A percentile compares a stretch with the other conserved stretches of the same genome.
These are phyloP conservation scores for Saccharomycopsis sp. DNA, from an alignment of 805 yeast genomes.

Conservation along the genomic window DNA sequence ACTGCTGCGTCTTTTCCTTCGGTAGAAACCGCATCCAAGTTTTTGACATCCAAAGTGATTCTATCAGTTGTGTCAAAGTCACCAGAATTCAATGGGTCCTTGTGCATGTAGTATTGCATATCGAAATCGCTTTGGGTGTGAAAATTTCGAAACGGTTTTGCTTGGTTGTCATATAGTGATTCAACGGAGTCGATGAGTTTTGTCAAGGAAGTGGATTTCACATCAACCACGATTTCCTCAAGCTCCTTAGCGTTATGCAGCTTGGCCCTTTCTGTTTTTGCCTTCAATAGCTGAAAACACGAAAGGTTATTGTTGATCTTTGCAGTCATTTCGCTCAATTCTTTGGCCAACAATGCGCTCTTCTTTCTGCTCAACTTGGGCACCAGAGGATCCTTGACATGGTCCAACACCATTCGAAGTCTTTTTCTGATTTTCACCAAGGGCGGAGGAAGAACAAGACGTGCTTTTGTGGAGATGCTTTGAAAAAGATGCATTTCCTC, in stretches of 20 bases:
- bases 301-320: slow-evolving; percentile 21
- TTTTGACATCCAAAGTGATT: slow-evolving; percentile 22
- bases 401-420: slow-evolving; percentile 15
- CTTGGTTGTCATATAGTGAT: slow-evolving; percentile 11
- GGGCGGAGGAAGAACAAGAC: slow-evolving; percentile 26
- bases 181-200: slow-evolving; percentile 8
- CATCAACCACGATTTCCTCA: slow-evolving; percentile 16
- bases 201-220: slow-evolving; percentile 1
- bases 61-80: slow-evolving; percentile 18
- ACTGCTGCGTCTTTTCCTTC: too few relatives aligned
- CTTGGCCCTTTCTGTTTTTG: slow-evolving; percentile 27
- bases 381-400: slow-evolving; percentile 2
- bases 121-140: slow-evolving; percentile 3
- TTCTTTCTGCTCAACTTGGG: not conserved
- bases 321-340: not conserved
- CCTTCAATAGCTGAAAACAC: slow-evolving; percentile 29
- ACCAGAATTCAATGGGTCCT: slow-evolving; percentile 16
- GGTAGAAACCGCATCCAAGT: too few relatives aligned
- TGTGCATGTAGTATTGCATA: not conserved
- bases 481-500: slow-evolving; percentile 33
- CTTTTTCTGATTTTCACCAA: slow-evolving; percentile 15
- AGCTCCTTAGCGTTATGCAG: slow-evolving; percentile 22
- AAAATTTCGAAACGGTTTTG: not conserved
- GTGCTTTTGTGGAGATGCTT: not conserved
- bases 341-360: slow-evolving; percentile 1